A percentile compares a stretch with the other conserved stretches of the same genome.
These are phyloP conservation scores for Leccinum barrowsii DNA, from an alignment of 768 basidiomycete genomes.

Conservation along the genomic window DNA sequence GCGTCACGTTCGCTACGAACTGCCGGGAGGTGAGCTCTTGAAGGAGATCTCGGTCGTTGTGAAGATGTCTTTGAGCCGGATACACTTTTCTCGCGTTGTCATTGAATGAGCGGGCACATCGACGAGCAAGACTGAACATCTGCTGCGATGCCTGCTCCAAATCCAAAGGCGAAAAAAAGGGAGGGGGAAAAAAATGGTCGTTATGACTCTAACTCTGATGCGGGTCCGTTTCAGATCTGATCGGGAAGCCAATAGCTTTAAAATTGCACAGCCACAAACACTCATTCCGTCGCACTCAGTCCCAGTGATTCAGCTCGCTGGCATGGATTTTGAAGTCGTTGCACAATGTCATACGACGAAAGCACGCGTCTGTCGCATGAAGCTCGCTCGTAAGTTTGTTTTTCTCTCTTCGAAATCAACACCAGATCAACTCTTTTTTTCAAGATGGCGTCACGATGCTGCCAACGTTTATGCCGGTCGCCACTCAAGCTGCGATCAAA, in stretches of 20 bases:
- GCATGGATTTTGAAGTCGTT: slow-evolving; percentile 79
- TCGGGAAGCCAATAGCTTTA: slow-evolving; percentile 1
- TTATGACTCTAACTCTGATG: no score
- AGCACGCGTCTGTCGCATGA: slow-evolving; percentile 85
- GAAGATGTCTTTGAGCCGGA: slow-evolving; percentile 11
- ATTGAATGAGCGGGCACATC: slow-evolving; percentile 10
- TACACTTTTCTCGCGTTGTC: neutral
- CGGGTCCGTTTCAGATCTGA: neutral
- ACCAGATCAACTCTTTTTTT: slow-evolving; percentile 1
- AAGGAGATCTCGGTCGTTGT: slow-evolving; percentile 24
- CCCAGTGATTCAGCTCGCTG: neutral
- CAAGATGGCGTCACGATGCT: slow-evolving; percentile 78
- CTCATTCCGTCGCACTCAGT: neutral
- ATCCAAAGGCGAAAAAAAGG: neutral
- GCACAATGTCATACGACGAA: slow-evolving; percentile 78
- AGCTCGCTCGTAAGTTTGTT: slow-evolving; percentile 59
- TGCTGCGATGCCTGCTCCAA: neutral
- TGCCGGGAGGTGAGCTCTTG: slow-evolving; percentile 33
- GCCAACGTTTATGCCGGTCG: slow-evolving; percentile 93
- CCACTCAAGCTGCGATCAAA: slow-evolving; percentile 90
- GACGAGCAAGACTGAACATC: slow-evolving; percentile 24
- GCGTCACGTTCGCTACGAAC: slow-evolving; percentile 36
- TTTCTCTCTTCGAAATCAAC: slow-evolving; percentile 4
- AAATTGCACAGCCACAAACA: slow-evolving; percentile 14
- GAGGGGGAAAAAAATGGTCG: no score